These are phyloP conservation scores for Gastrodia elata DNA, from an alignment of 106 monocot genomes.

Conservation along the genomic window DNA sequence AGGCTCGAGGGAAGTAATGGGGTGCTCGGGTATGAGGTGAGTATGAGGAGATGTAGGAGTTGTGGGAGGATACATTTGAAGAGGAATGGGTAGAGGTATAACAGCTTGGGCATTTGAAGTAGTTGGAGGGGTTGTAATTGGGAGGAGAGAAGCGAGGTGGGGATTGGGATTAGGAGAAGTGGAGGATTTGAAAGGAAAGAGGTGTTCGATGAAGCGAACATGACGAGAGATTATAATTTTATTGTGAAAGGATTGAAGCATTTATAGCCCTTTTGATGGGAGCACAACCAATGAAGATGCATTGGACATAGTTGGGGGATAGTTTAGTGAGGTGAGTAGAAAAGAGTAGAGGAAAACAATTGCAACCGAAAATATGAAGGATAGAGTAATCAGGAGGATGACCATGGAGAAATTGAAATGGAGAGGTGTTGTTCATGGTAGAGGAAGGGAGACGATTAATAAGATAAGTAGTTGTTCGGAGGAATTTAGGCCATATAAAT, in stretches of 20 bases:
- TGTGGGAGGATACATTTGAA: not conserved
- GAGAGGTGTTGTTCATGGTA: not conserved
- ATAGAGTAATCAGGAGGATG: not conserved
- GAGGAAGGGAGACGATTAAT: not conserved
- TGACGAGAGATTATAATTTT: not conserved
- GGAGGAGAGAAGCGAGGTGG: not conserved
- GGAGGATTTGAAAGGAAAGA: not conserved
- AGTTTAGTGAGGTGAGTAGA: not conserved
- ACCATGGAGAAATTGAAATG: not conserved
- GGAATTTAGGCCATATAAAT: not conserved
- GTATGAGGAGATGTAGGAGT: not conserved
- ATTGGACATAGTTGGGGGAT: not conserved
- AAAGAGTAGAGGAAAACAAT: not conserved
- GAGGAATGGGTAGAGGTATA: not conserved
- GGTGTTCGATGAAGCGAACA: not conserved
- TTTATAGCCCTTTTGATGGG: not conserved
- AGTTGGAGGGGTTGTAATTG: not conserved
- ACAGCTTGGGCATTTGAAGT: rapidly evolving
- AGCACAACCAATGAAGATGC: not conserved
- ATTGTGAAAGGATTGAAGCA: not conserved
- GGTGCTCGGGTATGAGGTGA: not conserved
- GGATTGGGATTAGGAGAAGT: not conserved
- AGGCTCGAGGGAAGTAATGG: not conserved
- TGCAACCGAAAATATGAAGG: not conserved
- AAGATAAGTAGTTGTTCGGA: not conserved